Conservation (phyloP, 169 alveolate genomes). For the Plasmodium relictum region DNA sequence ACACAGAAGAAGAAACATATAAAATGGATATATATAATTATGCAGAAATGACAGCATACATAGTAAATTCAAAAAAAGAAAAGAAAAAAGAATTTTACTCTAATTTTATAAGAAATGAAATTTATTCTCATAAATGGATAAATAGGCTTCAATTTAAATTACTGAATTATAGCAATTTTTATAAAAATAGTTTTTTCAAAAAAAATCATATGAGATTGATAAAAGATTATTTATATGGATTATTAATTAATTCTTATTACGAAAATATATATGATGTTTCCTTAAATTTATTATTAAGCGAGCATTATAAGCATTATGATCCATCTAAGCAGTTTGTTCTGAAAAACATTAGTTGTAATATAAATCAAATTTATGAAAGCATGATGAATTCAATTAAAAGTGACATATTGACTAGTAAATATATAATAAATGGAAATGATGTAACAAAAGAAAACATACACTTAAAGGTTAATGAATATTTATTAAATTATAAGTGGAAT, state of each 20-base stretch:
- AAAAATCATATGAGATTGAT: constrained; percentile 26
- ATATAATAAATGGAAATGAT: constrained; percentile 11
- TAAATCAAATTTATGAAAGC: constrained; percentile 42
- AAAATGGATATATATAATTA: constrained; percentile 59
- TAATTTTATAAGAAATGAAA: constrained; percentile 71
- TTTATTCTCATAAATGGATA: constrained; percentile 71
- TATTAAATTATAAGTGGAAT: constrained; percentile 69
- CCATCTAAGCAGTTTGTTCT: constrained; percentile 15
- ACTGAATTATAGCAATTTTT: constrained; percentile 57
- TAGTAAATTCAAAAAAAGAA: constrained; percentile 72
- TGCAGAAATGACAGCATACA: constrained; percentile 62
- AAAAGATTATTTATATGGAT: constrained; percentile 29
- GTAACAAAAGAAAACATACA: constrained; percentile 19
- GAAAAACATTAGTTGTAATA: constrained; percentile 38
- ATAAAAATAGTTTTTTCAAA: constrained; percentile 50
- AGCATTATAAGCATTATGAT: constrained; percentile 43
- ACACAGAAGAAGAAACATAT: constrained; percentile 43
- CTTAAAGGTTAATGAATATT: constrained; percentile 36
- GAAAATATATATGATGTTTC: constrained; percentile 64
- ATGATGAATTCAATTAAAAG: constrained; percentile 13
- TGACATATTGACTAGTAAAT: constrained; percentile 28
- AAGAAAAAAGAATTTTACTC: constrained; percentile 70
- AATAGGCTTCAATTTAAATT: constrained; percentile 63
- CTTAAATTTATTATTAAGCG: constrained; percentile 31
- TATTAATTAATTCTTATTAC: constrained; percentile 43